phyloP scores from a whole-genome alignment of 805 yeast species.

The Babjeviella inositovora region DNA sequence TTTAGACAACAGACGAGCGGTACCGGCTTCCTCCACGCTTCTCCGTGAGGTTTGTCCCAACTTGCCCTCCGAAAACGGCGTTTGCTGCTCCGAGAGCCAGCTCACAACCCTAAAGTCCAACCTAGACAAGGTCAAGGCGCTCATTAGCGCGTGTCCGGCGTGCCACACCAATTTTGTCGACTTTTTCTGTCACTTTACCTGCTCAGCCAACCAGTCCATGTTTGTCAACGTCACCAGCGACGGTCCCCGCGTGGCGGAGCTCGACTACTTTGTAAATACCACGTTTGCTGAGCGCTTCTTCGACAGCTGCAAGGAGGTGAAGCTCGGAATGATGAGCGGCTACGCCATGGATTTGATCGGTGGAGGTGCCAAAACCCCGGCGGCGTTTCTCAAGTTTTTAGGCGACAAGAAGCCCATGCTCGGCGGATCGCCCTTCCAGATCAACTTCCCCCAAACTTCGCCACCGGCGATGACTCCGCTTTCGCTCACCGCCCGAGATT shows the following conservation, averaged over 20 bases:
- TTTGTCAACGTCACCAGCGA: slow-evolving; percentile 56
- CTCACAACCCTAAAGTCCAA: slow-evolving; percentile 35
- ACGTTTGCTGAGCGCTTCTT: slow-evolving; percentile 48
- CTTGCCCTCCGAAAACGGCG: slow-evolving; percentile 24
- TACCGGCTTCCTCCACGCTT: slow-evolving; percentile 27
- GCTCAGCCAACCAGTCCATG: slow-evolving; percentile 69
- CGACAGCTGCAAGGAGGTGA: slow-evolving; percentile 78
- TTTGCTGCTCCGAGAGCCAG: slow-evolving; percentile 66
- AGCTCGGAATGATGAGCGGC: slow-evolving; percentile 90
- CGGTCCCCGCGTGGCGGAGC: slow-evolving; percentile 46
- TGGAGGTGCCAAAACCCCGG: slow-evolving; percentile 79
- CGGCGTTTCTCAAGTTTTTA: slow-evolving; percentile 65
- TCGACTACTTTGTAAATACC: slow-evolving; percentile 45
- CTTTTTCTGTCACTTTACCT: slow-evolving; percentile 76
- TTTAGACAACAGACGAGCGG: slow-evolving; percentile 34
- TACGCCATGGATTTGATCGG: slow-evolving; percentile 94
- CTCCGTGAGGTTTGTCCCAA: slow-evolving; percentile 18
- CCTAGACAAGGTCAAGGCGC: slow-evolving; percentile 58
- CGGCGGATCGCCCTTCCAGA: slow-evolving; percentile 95
- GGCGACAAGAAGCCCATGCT: slow-evolving; percentile 90
- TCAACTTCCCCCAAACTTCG: slow-evolving; percentile 47
- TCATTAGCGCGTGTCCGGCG: slow-evolving; percentile 88
- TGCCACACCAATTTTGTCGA: slow-evolving; percentile 75
- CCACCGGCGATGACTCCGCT: slow-evolving; percentile 13
- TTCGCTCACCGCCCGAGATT: slow-evolving; percentile 14